Evolutionary conservation across 257 asterid species (phyloP), one percentile per base, ranked within the genome.

Genomic region (Solanum chaucha): DNA sequence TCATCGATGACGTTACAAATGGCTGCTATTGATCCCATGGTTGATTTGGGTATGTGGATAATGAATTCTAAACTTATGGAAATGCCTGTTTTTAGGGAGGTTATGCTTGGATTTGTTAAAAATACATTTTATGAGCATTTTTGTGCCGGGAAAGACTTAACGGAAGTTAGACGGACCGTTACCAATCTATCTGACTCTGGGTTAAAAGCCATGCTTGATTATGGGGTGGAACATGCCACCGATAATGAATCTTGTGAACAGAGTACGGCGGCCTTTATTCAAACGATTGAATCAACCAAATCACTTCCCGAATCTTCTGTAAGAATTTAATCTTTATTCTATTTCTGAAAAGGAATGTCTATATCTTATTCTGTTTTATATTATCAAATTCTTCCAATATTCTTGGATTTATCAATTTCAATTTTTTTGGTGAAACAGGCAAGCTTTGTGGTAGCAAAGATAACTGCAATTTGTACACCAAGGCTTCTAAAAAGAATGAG

Each of bases 401-500:
- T 80, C 44, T 80, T 80, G 85, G 85, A 80, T 80, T 14, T 65
- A 5, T 26, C 1, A 64, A 24, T 65, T 24, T 26, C 35, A 65
- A 26, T 12, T 65, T 36, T 19, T 86, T 51, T 83, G 2, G 8
- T 71, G 68, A 34, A 59, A 70, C 95, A 96, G 98, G 96, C 93
- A n/a, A 97, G 96, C 87, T 95, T 91, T 77, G 93, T 94, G 12
- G 98, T 93, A 46, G 98, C 95, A 91, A 97, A 97, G 92, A 88
- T 95, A 5, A 95, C 98, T 0, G 99, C 99, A 35, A 94, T 97
- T 32, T 94, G 98, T 86, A 94, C 96, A 1, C 83, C 86, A 2
- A 87, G 61, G 13, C 55, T 96, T 87, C 98, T 97, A 1, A 91
- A 75, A 85, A 90, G 99, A 92, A 92, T 95, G 19, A 94, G 99